These are phyloP conservation scores for Xylaria cubensis DNA, from an alignment of 495 filamentous ascomycete species.

Conservation along the genomic window DNA sequence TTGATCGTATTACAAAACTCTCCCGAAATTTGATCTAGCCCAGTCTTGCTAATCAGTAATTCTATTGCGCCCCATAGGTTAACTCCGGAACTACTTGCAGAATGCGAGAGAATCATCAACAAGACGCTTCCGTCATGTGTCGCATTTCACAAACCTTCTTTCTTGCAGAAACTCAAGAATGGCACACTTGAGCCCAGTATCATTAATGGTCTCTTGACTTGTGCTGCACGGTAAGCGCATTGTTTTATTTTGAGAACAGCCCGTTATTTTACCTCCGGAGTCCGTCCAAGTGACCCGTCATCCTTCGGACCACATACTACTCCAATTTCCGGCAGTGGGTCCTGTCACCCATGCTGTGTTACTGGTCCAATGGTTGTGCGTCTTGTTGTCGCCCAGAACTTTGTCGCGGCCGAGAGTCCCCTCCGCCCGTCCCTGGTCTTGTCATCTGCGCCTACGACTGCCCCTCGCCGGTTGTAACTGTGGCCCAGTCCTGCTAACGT, in stretches of 20 bases:
- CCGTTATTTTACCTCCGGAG: slow-evolving; percentile 24
- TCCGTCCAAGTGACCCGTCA: slow-evolving; percentile 21
- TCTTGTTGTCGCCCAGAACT: slow-evolving; percentile 19
- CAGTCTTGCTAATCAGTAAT: slow-evolving; percentile 34
- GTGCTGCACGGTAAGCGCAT: slow-evolving; percentile 53
- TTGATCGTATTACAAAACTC: neutral
- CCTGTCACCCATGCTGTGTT: slow-evolving; percentile 21
- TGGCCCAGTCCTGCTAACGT: slow-evolving; percentile 22
- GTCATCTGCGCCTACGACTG: slow-evolving; percentile 14
- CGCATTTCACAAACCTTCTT: slow-evolving; percentile 60
- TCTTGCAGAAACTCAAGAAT: slow-evolving; percentile 57
- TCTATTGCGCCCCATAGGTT: slow-evolving; percentile 47
- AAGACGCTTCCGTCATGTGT: slow-evolving; percentile 59
- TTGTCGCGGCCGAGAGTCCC: slow-evolving; percentile 31
- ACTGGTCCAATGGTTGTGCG: slow-evolving; percentile 13
- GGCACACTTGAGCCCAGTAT: slow-evolving; percentile 53
- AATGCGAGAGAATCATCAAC: slow-evolving; percentile 58
- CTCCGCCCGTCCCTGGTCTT: slow-evolving; percentile 6
- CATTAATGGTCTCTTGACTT: slow-evolving; percentile 56
- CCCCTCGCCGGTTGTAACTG: slow-evolving; percentile 9
- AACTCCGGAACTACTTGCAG: slow-evolving; percentile 54
- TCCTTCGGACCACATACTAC: slow-evolving; percentile 24
- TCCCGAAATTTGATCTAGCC: neutral
- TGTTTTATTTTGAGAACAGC: neutral
- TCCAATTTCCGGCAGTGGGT: slow-evolving; percentile 29